Percentiles rank a stretch among this genome's conserved stretches.
phyloP scores from a whole-genome alignment of 345 rosid genomes.

The Boechera divaricarpa region DNA sequence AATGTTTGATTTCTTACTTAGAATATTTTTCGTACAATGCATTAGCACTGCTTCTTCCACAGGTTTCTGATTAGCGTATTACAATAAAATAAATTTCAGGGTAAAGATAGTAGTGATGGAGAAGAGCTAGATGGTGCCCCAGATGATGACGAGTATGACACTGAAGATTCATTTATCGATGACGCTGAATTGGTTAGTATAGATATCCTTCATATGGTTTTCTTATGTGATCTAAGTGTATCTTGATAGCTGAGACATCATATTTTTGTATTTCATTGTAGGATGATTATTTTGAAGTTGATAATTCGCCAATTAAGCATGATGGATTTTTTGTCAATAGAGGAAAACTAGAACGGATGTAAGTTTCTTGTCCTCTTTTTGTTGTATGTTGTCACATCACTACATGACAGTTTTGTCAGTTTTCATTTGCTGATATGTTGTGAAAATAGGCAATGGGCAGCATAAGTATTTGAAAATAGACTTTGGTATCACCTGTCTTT shows the following conservation, averaged over 20 bases:
- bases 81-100: conserved; percentile 52
- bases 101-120: conserved; percentile 94
- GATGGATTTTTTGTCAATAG: conserved; percentile 92
- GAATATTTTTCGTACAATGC: conserved; percentile 5
- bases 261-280: conserved; percentile 47
- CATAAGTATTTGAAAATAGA: conserved; percentile 8
- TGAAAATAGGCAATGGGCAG: conserved; percentile 2
- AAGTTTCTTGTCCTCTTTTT: conserved; percentile 48
- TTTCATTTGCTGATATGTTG: conserved; percentile 17
- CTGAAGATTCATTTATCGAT: conserved; percentile 96
- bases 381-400: conserved; percentile 19
- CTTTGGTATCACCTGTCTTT: background rate
- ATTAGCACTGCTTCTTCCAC: background rate
- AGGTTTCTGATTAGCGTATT: background rate
- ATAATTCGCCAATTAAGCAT: conserved; percentile 84
- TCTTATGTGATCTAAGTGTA: background rate
- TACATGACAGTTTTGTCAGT: background rate
- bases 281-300: conserved; percentile 99
- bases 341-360: conserved; percentile 88
- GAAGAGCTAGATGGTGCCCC: conserved; percentile 84
- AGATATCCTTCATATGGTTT: conserved; percentile 6
- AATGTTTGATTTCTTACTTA: background rate
- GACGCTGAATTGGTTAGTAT: conserved; percentile 87
- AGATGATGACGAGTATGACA: conserved; percentile 94
- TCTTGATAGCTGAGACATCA: conserved; percentile 20